Percentiles rank a stretch among this genome's conserved stretches.
Conservation (phyloP, 345 rosid species). For the Brassica napus region DNA sequence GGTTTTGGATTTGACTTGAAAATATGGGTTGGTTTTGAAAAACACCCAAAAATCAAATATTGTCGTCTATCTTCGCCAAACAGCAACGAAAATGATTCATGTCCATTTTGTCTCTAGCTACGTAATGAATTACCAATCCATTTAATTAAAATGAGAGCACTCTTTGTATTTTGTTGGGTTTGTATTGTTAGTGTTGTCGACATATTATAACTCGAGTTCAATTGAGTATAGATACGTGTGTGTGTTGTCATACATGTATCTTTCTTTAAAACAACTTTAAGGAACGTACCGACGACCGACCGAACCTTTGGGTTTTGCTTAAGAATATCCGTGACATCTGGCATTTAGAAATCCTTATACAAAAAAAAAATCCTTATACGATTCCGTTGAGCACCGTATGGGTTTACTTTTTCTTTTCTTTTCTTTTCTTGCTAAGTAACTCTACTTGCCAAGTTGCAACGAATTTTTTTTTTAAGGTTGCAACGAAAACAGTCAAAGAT, state of each 20-base stretch:
- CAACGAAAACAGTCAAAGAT: background rate
- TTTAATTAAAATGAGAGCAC: too few relatives aligned
- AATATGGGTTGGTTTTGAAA: too few relatives aligned
- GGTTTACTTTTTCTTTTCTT: background rate
- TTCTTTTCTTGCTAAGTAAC: background rate
- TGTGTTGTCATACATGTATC: background rate
- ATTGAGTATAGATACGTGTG: background rate
- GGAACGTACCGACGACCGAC: conserved; percentile 21
- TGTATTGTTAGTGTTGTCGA: background rate
- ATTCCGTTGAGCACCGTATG: conserved; percentile 8
- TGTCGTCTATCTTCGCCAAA: too few relatives aligned
- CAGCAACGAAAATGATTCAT: too few relatives aligned
- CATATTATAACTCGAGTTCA: background rate
- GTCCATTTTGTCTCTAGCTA: too few relatives aligned
- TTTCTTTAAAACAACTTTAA: background rate
- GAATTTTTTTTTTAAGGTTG: background rate
- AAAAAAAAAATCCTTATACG: background rate
- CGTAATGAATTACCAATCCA: too few relatives aligned
- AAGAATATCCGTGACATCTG: conserved; percentile 17
- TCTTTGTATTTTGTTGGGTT: background rate
- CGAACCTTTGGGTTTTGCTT: conserved; percentile 7
- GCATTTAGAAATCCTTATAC: background rate
- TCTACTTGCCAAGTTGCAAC: conserved; percentile 18
- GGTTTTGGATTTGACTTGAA: too few relatives aligned
- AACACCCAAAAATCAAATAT: too few relatives aligned